These are phyloP conservation scores for Strigomonas galati DNA, from an alignment of 208 protist species.

Conservation along the genomic window DNA sequence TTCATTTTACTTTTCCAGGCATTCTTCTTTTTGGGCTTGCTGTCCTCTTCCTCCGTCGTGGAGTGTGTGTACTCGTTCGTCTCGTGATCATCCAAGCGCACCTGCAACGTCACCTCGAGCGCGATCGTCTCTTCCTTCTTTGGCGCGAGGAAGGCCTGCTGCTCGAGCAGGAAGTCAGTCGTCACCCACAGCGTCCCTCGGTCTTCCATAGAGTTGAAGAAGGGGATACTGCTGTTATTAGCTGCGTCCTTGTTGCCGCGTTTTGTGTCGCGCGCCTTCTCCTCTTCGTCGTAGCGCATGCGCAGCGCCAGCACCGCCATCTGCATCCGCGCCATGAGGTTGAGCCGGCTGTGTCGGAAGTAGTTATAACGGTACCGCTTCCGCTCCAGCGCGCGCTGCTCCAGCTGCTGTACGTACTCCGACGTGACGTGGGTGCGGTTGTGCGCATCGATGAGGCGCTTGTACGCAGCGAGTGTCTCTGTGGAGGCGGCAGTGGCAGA, in stretches of 20 bases:
- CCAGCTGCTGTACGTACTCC: neutral
- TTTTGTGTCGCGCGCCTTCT: neutral
- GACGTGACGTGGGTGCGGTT: neutral
- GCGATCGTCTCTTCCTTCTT: neutral
- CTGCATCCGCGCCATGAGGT: slow-evolving; percentile 8
- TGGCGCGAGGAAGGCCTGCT: neutral
- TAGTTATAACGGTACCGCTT: neutral
- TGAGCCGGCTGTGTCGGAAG: neutral
- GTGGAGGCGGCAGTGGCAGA: no score
- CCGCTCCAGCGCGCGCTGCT: neutral
- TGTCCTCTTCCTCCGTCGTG: no score
- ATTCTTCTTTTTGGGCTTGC: no score
- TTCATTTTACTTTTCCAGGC: neutral
- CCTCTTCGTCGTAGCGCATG: slow-evolving; percentile 12
- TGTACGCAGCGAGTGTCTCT: neutral
- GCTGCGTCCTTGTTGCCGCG: no score
- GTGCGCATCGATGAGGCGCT: neutral
- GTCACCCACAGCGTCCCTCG: neutral
- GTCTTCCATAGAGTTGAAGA: neutral
- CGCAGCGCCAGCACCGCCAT: slow-evolving; percentile 21
- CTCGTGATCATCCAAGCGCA: neutral
- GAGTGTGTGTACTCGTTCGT: neutral
- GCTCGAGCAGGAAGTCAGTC: neutral
- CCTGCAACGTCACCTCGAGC: neutral
- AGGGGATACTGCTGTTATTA: neutral